These are phyloP conservation scores for Ephemerocybe angulata DNA, from an alignment of 768 basidiomycete genomes.

Conservation along the genomic window DNA sequence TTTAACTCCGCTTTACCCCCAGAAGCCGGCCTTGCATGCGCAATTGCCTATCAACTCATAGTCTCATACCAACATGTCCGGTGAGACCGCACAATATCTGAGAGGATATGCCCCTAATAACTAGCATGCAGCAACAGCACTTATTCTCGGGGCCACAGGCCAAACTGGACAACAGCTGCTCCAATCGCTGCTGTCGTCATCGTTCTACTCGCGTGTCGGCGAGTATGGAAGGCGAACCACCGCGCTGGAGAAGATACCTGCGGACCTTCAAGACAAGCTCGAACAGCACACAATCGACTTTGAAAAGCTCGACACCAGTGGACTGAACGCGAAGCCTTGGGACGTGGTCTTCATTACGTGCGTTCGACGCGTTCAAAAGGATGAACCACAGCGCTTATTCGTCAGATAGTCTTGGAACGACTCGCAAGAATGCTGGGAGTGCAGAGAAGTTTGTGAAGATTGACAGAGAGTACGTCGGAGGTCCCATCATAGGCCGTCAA, in stretches of 20 bases:
- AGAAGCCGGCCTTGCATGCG: no score
- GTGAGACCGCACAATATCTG: no score
- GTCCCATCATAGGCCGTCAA: background rate
- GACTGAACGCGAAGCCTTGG: conserved; percentile 55
- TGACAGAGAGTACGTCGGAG: conserved; percentile 58
- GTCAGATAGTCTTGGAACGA: conserved; percentile 68
- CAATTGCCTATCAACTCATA: no score
- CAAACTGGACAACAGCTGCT: conserved; percentile 62
- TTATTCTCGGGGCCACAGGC: conserved; percentile 75
- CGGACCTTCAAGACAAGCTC: conserved; percentile 51
- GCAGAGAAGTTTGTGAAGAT: conserved; percentile 70
- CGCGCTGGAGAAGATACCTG: conserved; percentile 32
- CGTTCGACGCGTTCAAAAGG: conserved; percentile 17
- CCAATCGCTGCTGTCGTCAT: conserved; percentile 53
- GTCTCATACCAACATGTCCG: no score
- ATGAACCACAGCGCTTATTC: background rate
- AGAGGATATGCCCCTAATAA: no score
- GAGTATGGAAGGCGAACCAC: conserved; percentile 71
- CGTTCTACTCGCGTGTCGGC: conserved; percentile 54
- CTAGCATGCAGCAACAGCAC: conserved; percentile 46
- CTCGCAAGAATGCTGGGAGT: conserved; percentile 55
- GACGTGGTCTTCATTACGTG: conserved; percentile 74
- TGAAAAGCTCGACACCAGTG: conserved; percentile 54
- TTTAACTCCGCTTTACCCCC: no score
- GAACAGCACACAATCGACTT: conserved; percentile 67